Percentiles rank a stretch among this genome's conserved stretches.
Conservation (phyloP, 257 asterid species). For the Parsonsia alboflavescens region DNA sequence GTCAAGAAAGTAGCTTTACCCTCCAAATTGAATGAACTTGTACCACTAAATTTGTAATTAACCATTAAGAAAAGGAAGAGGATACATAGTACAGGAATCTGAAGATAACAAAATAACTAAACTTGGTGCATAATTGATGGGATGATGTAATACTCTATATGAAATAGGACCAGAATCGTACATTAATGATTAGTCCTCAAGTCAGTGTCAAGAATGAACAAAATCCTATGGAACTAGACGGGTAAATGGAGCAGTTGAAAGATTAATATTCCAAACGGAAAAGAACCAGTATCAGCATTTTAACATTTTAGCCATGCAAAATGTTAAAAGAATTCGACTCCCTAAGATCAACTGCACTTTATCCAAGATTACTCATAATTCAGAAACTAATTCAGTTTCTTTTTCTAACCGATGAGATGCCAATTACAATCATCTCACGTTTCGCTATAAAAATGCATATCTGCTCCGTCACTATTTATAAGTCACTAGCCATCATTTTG, state of each 20-base stretch:
- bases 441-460: background rate
- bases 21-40: background rate
- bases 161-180: background rate
- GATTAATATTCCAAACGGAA: background rate
- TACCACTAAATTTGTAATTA: background rate
- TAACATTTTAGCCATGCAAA: background rate
- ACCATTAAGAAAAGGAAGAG: background rate
- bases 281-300: background rate
- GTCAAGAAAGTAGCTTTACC: background rate
- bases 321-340: background rate
- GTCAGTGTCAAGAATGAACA: background rate
- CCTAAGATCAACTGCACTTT: background rate
- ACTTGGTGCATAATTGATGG: background rate
- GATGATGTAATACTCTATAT: background rate
- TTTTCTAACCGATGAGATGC: conserved; percentile 2
- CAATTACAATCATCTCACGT: background rate
- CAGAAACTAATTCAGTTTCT: conserved; percentile 10
- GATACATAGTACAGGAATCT: background rate
- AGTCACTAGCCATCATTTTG: too few species aligned
- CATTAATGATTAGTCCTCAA: background rate
- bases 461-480: too few species aligned
- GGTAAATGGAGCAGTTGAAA: background rate
- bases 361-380: background rate
- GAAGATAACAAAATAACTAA: background rate
- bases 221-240: background rate